phyloP scores from a whole-genome alignment of 108 stramenopile species.

The Nannochloropsis salina region DNA sequence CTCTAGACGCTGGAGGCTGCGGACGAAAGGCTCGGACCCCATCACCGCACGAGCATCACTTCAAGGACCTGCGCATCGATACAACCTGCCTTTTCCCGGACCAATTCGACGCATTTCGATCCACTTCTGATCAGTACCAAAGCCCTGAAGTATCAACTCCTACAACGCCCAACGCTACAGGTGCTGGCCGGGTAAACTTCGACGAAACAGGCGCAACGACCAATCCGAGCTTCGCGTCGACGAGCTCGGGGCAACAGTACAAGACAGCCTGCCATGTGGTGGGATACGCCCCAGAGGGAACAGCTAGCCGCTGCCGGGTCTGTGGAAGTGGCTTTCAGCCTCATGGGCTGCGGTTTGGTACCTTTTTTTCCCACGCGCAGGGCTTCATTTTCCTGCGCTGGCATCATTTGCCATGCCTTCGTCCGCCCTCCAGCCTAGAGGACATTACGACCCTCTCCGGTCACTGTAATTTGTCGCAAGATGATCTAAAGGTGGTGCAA shows the following conservation, averaged over 20 bases:
- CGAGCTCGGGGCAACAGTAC: slow-evolving; percentile 6
- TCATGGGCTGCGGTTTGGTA: background rate
- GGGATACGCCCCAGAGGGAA: background rate
- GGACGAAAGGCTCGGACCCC: no score
- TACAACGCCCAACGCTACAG: background rate
- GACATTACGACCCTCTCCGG: background rate
- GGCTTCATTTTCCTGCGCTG: background rate
- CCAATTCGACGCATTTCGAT: background rate
- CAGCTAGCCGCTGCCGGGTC: background rate
- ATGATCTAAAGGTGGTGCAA: background rate
- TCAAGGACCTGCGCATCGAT: background rate
- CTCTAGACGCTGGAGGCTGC: no score
- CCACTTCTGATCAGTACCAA: background rate
- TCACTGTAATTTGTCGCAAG: background rate
- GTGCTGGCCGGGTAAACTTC: background rate
- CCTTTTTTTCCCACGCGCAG: background rate
- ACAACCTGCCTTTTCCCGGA: background rate
- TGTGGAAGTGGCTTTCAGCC: background rate
- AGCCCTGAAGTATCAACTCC: background rate
- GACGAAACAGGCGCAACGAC: background rate
- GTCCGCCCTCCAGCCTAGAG: slow-evolving; percentile 4
- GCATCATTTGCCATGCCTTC: slow-evolving; percentile 17
- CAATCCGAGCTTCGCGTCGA: background rate
- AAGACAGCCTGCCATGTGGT: background rate
- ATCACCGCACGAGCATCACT: no score